phyloP scores from a whole-genome alignment of 306 rosid genomes.

The Hylodesmum podocarpum region DNA sequence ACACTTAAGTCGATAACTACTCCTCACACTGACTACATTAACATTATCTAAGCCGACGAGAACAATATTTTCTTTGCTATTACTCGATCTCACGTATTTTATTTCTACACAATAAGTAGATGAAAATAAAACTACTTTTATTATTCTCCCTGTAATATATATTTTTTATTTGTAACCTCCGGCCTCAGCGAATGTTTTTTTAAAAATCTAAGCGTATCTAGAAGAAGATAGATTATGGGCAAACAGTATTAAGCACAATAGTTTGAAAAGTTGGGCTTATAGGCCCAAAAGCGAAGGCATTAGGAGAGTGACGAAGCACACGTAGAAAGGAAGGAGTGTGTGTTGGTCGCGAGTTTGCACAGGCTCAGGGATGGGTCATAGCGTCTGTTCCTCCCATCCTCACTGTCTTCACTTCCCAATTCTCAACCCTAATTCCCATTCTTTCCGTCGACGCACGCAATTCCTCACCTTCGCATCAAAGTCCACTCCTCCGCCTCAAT shows the following conservation, averaged over 20 bases:
- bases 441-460: conserved; percentile 29
- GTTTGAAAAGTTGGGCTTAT: too few species aligned
- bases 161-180: too few species aligned
- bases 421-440: conserved; percentile 28
- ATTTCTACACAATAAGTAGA: too few species aligned
- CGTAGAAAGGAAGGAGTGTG: background rate
- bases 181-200: too few species aligned
- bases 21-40: too few species aligned
- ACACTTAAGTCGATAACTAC: too few species aligned
- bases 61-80: too few species aligned
- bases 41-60: too few species aligned
- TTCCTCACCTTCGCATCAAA: conserved; percentile 29
- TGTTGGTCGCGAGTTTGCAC: background rate
- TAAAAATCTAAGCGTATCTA: too few species aligned
- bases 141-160: background rate
- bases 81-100: background rate
- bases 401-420: conserved; percentile 9
- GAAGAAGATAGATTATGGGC: too few species aligned
- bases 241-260: too few species aligned
- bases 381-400: conserved; percentile 22
- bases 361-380: conserved; percentile 40
- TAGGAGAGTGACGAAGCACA: background rate
- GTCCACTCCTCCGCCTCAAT: conserved; percentile 31
- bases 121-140: too few species aligned
- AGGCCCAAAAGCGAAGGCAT: background rate